These are phyloP conservation scores for Eucalyptus leucophloia DNA, from an alignment of 345 rosid genomes.

Conservation along the genomic window DNA sequence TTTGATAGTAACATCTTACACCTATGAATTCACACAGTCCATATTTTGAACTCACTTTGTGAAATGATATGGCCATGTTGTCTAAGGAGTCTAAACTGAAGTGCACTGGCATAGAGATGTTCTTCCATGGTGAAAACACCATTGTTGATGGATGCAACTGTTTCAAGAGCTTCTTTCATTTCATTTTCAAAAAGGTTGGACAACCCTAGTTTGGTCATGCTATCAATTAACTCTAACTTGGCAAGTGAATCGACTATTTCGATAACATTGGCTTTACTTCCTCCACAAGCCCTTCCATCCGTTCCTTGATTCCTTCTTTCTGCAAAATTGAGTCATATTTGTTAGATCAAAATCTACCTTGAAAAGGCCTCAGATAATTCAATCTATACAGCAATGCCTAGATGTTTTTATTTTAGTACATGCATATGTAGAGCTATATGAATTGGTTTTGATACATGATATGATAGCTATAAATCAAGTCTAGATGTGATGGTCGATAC, in stretches of 20 bases:
- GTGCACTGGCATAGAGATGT: slow-evolving; percentile 10
- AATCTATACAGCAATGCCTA: background rate
- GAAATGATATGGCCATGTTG: slow-evolving; percentile 24
- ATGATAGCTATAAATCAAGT: background rate
- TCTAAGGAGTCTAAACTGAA: slow-evolving; percentile 30
- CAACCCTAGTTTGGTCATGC: slow-evolving; percentile 17
- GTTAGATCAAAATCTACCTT: background rate
- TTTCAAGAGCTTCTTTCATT: slow-evolving; percentile 9
- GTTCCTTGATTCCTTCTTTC: slow-evolving; percentile 3
- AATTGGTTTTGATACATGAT: background rate
- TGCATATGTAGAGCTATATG: background rate
- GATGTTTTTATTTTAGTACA: background rate
- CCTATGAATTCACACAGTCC: background rate
- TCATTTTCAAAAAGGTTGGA: slow-evolving; percentile 11
- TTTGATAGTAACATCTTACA: background rate
- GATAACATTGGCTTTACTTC: slow-evolving; percentile 6
- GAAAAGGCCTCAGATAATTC: background rate
- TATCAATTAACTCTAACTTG: slow-evolving; percentile 23
- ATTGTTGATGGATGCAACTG: background rate
- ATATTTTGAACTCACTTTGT: slow-evolving; percentile 4
- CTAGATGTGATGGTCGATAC: background rate
- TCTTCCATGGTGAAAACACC: background rate
- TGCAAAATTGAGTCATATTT: background rate
- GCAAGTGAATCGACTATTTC: background rate
- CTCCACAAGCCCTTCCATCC: background rate